Evolutionary conservation across 1,139 yeast species (phyloP).

Genomic region (Lodderomyces theae): DNA sequence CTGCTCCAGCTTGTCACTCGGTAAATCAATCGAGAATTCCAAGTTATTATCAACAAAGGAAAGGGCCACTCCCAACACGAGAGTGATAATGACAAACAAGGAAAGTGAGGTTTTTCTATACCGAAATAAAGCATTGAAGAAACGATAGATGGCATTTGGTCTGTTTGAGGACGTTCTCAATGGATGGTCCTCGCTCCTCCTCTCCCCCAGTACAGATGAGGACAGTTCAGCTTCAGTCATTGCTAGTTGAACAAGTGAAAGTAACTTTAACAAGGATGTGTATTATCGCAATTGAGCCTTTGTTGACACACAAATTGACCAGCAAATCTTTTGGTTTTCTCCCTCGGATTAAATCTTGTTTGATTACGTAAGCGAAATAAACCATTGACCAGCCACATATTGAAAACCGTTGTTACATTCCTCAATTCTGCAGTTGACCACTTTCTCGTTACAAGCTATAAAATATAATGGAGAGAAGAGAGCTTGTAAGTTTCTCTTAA

Average conservation of each 20-base stretch:
- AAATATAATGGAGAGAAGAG: too few species aligned
- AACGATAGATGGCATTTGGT: conserved; percentile 29
- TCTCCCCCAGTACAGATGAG: neutral
- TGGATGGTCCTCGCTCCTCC: neutral
- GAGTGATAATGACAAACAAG: conserved; percentile 43
- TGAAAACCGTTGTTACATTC: too few species aligned
- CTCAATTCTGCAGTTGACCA: too few species aligned
- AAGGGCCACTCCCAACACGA: conserved; percentile 31
- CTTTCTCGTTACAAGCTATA: too few species aligned
- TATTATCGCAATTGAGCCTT: neutral
- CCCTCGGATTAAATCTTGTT: neutral
- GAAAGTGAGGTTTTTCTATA: conserved; percentile 62
- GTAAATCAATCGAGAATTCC: conserved; percentile 40
- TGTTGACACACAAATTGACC: neutral
- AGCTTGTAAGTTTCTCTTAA: too few species aligned
- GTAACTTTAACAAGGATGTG: too few species aligned
- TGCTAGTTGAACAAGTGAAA: too few species aligned
- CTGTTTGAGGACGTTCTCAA: neutral
- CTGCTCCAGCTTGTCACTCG: conserved; percentile 33
- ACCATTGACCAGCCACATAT: too few species aligned
- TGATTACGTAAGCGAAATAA: neutral
- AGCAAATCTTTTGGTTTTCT: too few species aligned
- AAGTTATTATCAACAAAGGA: conserved; percentile 34
- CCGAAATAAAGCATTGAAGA: conserved; percentile 44
- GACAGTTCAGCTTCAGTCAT: conserved; percentile 3